These are phyloP conservation scores for Westerdykella sp. DNA, from an alignment of 2,329 filamentous ascomycete species.

Conservation along the genomic window DNA sequence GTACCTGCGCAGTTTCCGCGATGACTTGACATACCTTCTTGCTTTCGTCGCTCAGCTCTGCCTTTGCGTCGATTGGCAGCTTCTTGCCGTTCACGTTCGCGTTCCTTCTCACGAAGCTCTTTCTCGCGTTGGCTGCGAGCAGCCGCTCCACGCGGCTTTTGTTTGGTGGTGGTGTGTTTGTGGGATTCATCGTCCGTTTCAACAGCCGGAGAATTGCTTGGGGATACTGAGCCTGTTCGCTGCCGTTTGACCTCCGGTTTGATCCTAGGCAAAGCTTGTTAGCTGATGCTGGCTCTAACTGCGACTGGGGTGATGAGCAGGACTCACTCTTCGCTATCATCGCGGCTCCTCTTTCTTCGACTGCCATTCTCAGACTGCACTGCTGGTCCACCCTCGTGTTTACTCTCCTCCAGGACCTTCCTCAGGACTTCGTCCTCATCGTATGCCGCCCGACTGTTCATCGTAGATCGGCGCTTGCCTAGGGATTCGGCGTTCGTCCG, in stretches of 20 bases:
- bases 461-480: slow-evolving; percentile 84
- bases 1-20: slow-evolving; percentile 13
- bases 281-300: slow-evolving; percentile 9
- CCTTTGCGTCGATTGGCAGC: slow-evolving; percentile 74
- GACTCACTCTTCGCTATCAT: slow-evolving; percentile 90
- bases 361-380: slow-evolving; percentile 50
- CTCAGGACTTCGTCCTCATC: slow-evolving; percentile 89
- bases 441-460: slow-evolving; percentile 95
- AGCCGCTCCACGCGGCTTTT: slow-evolving; percentile 44
- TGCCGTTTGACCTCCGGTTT: slow-evolving; percentile 70
- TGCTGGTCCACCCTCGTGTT: slow-evolving; percentile 59
- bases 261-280: slow-evolving; percentile 51
- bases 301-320: slow-evolving; percentile 5
- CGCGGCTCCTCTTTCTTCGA: slow-evolving; percentile 76
- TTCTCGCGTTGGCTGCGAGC: slow-evolving; percentile 52
- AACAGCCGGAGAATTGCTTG: slow-evolving; percentile 46
- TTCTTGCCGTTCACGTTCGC: slow-evolving; percentile 67
- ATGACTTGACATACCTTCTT: slow-evolving; percentile 59
- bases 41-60: slow-evolving; percentile 71
- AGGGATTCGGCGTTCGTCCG: slow-evolving; percentile 52
- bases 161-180: slow-evolving; percentile 38
- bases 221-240: slow-evolving; percentile 56
- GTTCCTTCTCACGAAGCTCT: slow-evolving; percentile 58
- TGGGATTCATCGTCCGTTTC: slow-evolving; percentile 66
- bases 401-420: slow-evolving; percentile 90